Evolutionary conservation across 768 basidiomycete genomes (phyloP).

Genomic region (Lactarius akahatsu): DNA sequence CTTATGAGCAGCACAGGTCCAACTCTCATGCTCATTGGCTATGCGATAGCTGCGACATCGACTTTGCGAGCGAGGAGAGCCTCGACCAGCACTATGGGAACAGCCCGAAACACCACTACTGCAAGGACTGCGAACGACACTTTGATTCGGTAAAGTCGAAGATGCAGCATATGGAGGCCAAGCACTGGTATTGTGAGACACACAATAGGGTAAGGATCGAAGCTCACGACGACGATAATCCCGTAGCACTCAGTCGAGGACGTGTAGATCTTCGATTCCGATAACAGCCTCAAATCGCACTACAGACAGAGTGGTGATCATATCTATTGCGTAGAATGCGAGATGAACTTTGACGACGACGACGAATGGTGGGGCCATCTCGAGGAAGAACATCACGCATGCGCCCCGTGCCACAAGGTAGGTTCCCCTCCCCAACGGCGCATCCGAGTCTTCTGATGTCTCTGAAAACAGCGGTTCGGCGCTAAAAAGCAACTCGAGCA

Average conservation of each 20-base stretch:
- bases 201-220: slow-evolving; percentile 3
- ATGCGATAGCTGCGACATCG: slow-evolving; percentile 6
- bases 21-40: slow-evolving; percentile 4
- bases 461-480: not conserved
- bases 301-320: slow-evolving; percentile 33
- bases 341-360: slow-evolving; percentile 7
- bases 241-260: not conserved
- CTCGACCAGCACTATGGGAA: slow-evolving; percentile 5
- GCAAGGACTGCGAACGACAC: slow-evolving; percentile 10
- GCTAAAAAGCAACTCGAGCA: not conserved
- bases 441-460: no score
- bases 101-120: slow-evolving; percentile 9
- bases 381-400: slow-evolving; percentile 5
- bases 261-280: slow-evolving; percentile 40
- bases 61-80: slow-evolving; percentile 9
- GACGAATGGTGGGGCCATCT: slow-evolving; percentile 7
- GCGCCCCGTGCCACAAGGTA: slow-evolving; percentile 3
- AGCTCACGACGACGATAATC: not conserved
- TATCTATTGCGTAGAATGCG: slow-evolving; percentile 7
- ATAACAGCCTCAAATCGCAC: slow-evolving; percentile 47
- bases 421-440: no score
- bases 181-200: slow-evolving; percentile 14
- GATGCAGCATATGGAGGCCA: slow-evolving; percentile 10
- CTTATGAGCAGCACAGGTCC: not conserved
- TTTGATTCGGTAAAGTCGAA: not conserved